These are phyloP conservation scores for Perilla frutescens DNA, from an alignment of 257 asterid genomes.

Conservation along the genomic window DNA sequence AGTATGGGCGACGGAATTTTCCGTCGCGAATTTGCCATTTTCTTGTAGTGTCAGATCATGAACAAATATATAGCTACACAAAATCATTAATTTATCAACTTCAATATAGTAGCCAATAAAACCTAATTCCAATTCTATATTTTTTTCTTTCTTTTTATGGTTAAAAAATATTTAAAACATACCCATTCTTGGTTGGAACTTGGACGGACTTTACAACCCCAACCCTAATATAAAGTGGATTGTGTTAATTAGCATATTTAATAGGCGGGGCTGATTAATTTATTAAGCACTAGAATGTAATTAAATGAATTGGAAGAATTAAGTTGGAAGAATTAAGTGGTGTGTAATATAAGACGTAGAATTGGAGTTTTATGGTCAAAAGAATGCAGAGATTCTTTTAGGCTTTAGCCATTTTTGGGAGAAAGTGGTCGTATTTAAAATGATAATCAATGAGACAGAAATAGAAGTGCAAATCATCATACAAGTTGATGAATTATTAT, in stretches of 20 bases:
- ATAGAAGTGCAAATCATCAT: conserved; percentile 30
- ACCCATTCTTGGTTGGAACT: not conserved
- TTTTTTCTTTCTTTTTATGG: no score
- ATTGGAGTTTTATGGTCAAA: conserved; percentile 36
- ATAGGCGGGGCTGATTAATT: not conserved
- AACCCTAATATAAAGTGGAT: not conserved
- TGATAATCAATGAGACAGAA: conserved; percentile 29
- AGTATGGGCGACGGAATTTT: no score
- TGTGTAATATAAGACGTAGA: conserved; percentile 14
- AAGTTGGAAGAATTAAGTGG: not conserved
- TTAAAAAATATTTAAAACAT: no score
- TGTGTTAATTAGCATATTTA: not conserved
- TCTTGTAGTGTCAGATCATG: no score
- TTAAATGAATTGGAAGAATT: not conserved
- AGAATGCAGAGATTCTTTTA: conserved; percentile 37
- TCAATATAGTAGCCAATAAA: no score
- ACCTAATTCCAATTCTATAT: no score
- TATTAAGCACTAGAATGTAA: not conserved
- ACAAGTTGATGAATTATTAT: conserved; percentile 23
- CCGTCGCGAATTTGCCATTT: no score
- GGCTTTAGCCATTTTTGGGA: conserved; percentile 41
- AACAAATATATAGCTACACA: no score
- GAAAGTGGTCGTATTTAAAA: conserved; percentile 26
- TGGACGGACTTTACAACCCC: not conserved
- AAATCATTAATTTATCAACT: no score